Evolutionary conservation across 225 moss, liverwort and hornwort species (phyloP).

Genomic region (Polytrichum formosum): DNA sequence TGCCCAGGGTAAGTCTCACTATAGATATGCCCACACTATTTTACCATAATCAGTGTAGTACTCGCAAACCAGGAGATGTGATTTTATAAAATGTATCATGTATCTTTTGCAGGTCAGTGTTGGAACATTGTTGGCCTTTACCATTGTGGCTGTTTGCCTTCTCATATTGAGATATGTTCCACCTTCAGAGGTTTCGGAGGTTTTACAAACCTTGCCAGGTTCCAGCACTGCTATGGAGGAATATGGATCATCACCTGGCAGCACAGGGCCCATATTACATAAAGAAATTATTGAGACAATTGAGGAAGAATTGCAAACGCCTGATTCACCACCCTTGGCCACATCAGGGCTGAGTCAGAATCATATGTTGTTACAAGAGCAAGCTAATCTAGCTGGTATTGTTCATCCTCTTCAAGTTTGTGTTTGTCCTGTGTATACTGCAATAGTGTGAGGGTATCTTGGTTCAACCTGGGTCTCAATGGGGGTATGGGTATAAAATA

Average conservation of each 20-base stretch:
- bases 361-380: slow-evolving; percentile 33
- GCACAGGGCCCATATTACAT: slow-evolving; percentile 26
- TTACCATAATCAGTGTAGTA: too few relatives aligned
- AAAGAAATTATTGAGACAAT: slow-evolving; percentile 25
- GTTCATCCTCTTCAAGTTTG: too few relatives aligned
- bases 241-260: slow-evolving; percentile 54
- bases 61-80: too few relatives aligned
- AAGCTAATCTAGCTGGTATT: slow-evolving; percentile 14
- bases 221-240: slow-evolving; percentile 31
- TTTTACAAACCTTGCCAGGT: slow-evolving; percentile 68
- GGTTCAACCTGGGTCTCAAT: too few relatives aligned
- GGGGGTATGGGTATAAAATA: too few relatives aligned
- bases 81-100: too few relatives aligned
- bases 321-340: slow-evolving; percentile 20
- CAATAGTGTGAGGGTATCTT: too few relatives aligned
- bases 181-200: slow-evolving; percentile 49
- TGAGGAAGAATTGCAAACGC: slow-evolving; percentile 25
- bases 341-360: slow-evolving; percentile 24
- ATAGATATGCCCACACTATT: too few relatives aligned
- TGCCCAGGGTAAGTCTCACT: too few relatives aligned
- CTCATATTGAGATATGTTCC: slow-evolving; percentile 77
- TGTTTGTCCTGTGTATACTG: too few relatives aligned
- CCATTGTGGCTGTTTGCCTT: slow-evolving; percentile 76
- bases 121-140: slow-evolving; percentile 88
- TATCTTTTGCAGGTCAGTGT: slow-evolving; percentile 68